These are phyloP conservation scores for Neurospora sp. DNA, from an alignment of 495 filamentous ascomycete genomes.

Conservation along the genomic window DNA sequence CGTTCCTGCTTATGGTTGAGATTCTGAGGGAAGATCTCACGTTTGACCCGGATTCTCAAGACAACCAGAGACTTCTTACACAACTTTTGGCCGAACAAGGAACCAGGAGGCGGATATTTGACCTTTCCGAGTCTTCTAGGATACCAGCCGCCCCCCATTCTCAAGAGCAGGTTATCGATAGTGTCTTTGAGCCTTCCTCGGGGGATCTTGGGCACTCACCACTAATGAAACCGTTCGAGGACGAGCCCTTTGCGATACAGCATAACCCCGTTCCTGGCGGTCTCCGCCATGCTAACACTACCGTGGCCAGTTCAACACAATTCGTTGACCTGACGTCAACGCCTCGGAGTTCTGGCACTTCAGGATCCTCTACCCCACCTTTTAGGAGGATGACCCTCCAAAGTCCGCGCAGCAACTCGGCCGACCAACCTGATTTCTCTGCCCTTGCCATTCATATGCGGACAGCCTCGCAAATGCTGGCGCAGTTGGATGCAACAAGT, in stretches of 20 bases:
- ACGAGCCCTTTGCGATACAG: slow-evolving; percentile 17
- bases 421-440: slow-evolving; percentile 59
- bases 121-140: slow-evolving; percentile 39
- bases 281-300: slow-evolving; percentile 34
- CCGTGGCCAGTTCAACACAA: slow-evolving; percentile 25
- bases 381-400: slow-evolving; percentile 36
- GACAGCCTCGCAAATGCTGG: slow-evolving; percentile 68
- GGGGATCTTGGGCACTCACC: slow-evolving; percentile 62
- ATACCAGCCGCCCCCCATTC: slow-evolving; percentile 21
- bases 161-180: slow-evolving; percentile 45
- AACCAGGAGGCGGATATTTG: slow-evolving; percentile 53
- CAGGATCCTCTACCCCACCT: slow-evolving; percentile 51
- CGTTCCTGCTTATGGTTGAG: slow-evolving; percentile 68
- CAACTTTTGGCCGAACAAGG: slow-evolving; percentile 53
- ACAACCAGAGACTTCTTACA: slow-evolving; percentile 52
- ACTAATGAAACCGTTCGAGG: slow-evolving; percentile 45
- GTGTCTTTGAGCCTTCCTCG: slow-evolving; percentile 62
- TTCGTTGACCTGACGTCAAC: slow-evolving; percentile 34
- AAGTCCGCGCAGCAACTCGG: slow-evolving; percentile 28
- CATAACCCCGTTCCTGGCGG: slow-evolving; percentile 27
- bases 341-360: slow-evolving; percentile 48
- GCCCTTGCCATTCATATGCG: slow-evolving; percentile 72
- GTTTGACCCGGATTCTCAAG: slow-evolving; percentile 56
- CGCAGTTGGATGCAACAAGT: slow-evolving; percentile 62
- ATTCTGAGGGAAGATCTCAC: slow-evolving; percentile 64